Evolutionary conservation across 257 asterid species (phyloP).

Genomic region (Petunia secreta): DNA sequence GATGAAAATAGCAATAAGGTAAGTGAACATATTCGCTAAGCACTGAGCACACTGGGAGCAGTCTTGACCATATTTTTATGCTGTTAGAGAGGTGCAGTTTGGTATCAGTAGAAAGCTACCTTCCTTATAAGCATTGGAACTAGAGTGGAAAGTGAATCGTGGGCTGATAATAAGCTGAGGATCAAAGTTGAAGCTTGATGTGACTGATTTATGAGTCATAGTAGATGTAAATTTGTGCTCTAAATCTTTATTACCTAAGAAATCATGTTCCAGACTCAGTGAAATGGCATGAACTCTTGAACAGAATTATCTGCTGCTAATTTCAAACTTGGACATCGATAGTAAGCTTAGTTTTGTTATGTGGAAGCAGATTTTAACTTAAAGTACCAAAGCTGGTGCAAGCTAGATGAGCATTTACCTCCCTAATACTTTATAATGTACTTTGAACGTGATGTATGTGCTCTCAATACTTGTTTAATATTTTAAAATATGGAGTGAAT

Average conservation of each 20-base stretch:
- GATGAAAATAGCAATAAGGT: not conserved
- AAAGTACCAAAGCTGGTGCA: not conserved
- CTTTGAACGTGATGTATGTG: not conserved
- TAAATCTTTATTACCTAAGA: not conserved
- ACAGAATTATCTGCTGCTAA: conserved; percentile 16
- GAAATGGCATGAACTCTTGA: not conserved
- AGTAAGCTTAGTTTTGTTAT: not conserved
- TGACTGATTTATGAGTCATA: not conserved
- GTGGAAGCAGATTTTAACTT: not conserved
- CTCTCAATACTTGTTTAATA: not conserved
- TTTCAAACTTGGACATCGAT: not conserved
- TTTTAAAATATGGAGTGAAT: not conserved
- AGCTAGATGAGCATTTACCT: not conserved
- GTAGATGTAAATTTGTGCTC: not conserved
- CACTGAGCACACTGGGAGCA: not conserved
- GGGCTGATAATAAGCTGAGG: not conserved
- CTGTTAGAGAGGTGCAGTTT: not conserved
- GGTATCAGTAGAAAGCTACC: not conserved
- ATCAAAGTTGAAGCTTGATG: not conserved
- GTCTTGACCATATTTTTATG: not conserved
- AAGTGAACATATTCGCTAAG: not conserved
- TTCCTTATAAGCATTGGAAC: not conserved
- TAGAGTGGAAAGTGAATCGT: not conserved
- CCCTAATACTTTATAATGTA: not conserved
- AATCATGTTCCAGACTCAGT: not conserved